Conservation (phyloP, 2,329 filamentous ascomycete genomes). For the Aspergillus pseudoterreus region DNA sequence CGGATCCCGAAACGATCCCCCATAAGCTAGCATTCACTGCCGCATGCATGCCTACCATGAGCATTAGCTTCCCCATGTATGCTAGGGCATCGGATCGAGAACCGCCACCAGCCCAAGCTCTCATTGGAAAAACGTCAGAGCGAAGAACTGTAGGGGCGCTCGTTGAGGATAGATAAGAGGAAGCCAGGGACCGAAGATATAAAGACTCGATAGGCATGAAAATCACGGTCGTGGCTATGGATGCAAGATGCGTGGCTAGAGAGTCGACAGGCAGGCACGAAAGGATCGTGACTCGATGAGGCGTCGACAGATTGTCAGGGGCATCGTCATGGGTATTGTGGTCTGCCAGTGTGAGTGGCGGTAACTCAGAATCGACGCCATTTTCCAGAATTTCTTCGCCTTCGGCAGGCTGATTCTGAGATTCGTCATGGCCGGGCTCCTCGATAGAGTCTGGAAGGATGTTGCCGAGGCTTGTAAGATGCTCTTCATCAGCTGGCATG, state of each 20-base stretch:
- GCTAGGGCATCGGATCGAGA: slow-evolving; percentile 26
- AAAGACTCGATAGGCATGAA: slow-evolving; percentile 40
- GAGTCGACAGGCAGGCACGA: slow-evolving; percentile 41
- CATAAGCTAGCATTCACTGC: slow-evolving; percentile 36
- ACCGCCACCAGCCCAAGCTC: slow-evolving; percentile 34
- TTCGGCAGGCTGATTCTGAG: slow-evolving; percentile 11
- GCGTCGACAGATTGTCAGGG: slow-evolving; percentile 8
- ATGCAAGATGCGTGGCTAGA: slow-evolving; percentile 39
- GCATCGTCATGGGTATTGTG: slow-evolving; percentile 15
- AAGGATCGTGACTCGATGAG: slow-evolving; percentile 41
- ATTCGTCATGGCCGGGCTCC: slow-evolving; percentile 23
- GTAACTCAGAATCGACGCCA: slow-evolving; percentile 12
- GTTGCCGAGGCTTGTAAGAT: slow-evolving; percentile 14
- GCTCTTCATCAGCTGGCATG: slow-evolving; percentile 9
- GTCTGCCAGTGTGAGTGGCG: slow-evolving; percentile 14
- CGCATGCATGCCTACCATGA: slow-evolving; percentile 36
- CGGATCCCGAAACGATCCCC: slow-evolving; percentile 34
- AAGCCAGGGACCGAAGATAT: slow-evolving; percentile 38
- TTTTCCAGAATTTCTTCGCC: slow-evolving; percentile 11
- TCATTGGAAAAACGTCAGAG: slow-evolving; percentile 30
- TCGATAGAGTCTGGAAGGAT: slow-evolving; percentile 31
- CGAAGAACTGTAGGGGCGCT: slow-evolving; percentile 18
- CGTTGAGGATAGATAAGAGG: slow-evolving; percentile 31
- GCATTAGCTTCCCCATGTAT: slow-evolving; percentile 34
- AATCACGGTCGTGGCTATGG: slow-evolving; percentile 33